Base-by-base conservation (phyloP, 2,329 filamentous ascomycete species). In the Raffaelea albimanens region DNA sequence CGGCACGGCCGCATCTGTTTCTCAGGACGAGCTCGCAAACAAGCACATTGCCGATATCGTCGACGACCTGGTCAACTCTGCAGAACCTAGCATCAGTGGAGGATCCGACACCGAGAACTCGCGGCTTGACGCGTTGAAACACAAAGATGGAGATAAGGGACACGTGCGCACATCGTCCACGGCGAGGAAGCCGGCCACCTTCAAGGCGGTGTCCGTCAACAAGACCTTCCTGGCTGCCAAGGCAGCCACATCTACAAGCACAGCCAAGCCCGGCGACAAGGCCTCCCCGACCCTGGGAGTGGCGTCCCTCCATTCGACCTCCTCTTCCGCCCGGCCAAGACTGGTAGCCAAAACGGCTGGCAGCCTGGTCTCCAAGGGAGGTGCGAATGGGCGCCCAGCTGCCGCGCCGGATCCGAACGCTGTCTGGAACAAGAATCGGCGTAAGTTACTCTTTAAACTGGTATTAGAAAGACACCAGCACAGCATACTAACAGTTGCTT, bases 341-440 rank as follows among this genome's bases (percentile, higher is more conserved):
- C 70, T 91, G 36, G 80, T 91, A 53, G 85, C 84, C 47, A 91
- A 91, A 62, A 79, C 82, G 9, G n/a, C n/a, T n/a, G 84, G 80
- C 23, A 78, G 47, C 21, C 18, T 50, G 5, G 48, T 73, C 54
- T 76, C 72, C 41, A 64, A 78, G 40, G 71, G 76, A 44, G 62
- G 60, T 8, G 56, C 73, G 58, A 82, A 80, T 57, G 76, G 79
- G 8, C 81, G 82, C 53, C 58, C 74, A 31, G 71, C 74, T 18
- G 60, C 75, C 51, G 80, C 79, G 22, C 84, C 86, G 14, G 85
- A 90, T 62, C 74, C 78, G 25, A 85, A 71, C 63, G 83, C 76
- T 46, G 86, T 94, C 38, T 94, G 87, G 87, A 94, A 93, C 68
- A 90, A 89, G 67, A 94, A 93, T 62, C 76, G 83, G 70, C 85